phyloP scores from a whole-genome alignment of 345 rosid genomes.

The Arabidopsis arenosa region DNA sequence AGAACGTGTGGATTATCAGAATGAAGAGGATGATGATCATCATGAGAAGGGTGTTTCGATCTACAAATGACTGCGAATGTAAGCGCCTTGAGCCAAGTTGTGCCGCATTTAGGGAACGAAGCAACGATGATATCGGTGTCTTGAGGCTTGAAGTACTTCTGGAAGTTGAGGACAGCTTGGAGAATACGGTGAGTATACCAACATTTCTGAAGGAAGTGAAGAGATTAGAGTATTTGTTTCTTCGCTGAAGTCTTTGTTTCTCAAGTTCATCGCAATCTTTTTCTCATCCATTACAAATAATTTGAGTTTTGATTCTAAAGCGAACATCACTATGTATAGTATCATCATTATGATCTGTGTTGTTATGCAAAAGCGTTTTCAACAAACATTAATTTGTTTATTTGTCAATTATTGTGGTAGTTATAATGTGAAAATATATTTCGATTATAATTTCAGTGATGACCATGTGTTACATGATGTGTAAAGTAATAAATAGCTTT shows the following conservation, averaged over 20 bases:
- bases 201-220: neutral
- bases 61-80: neutral
- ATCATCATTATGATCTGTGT: neutral
- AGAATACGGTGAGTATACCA: neutral
- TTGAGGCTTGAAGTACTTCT: neutral
- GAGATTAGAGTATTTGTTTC: conserved; percentile 1
- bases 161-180: neutral
- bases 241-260: neutral
- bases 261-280: neutral
- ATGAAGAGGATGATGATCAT: neutral
- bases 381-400: neutral
- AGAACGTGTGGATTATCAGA: neutral
- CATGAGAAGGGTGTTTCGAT: neutral
- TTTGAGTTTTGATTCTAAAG: neutral
- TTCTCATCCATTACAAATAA: neutral
- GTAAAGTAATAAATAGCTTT: no score
- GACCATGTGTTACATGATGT: no score
- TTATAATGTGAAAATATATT: no score
- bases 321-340: neutral
- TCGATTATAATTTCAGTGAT: no score
- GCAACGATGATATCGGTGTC: neutral
- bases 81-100: neutral
- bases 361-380: neutral
- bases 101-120: neutral
- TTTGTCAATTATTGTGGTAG: neutral